phyloP scores from a whole-genome alignment of 768 basidiomycete species.

The Pholiota molesta region DNA sequence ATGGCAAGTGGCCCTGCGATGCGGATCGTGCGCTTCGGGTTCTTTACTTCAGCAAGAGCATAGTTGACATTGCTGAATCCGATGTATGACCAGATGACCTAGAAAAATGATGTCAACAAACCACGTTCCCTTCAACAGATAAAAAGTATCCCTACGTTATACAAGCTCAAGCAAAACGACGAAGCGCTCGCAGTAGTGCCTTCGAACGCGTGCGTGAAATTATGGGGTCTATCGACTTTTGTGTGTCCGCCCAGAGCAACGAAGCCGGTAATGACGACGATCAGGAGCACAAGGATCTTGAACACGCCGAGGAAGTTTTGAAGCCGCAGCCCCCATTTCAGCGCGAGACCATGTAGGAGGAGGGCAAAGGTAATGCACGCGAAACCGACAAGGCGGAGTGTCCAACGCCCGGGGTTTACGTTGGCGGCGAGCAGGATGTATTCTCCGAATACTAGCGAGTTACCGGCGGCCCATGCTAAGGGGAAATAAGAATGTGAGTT shows the following conservation, averaged over 20 bases:
- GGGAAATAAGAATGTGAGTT: not conserved
- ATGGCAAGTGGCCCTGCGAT: slow-evolving; percentile 69
- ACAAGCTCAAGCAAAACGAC: slow-evolving; percentile 55
- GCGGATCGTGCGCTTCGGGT: slow-evolving; percentile 64
- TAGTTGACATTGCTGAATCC: slow-evolving; percentile 75
- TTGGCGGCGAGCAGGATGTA: slow-evolving; percentile 40
- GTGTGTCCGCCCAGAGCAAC: slow-evolving; percentile 41
- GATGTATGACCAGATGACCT: slow-evolving; percentile 55
- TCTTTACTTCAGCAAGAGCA: slow-evolving; percentile 61
- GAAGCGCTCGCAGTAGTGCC: slow-evolving; percentile 51
- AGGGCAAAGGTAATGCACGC: slow-evolving; percentile 39
- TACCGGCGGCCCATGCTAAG: slow-evolving; percentile 44
- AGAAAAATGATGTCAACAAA: not conserved
- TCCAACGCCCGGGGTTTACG: slow-evolving; percentile 31
- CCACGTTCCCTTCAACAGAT: too few species aligned
- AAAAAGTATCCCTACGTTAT: too few species aligned
- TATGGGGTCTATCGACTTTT: slow-evolving; percentile 34
- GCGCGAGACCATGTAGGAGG: slow-evolving; percentile 44
- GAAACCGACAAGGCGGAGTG: slow-evolving; percentile 38
- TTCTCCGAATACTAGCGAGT: slow-evolving; percentile 64
- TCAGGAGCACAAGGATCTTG: slow-evolving; percentile 52
- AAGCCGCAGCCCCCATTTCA: slow-evolving; percentile 59
- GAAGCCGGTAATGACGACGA: slow-evolving; percentile 53
- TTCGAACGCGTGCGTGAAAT: slow-evolving; percentile 38
- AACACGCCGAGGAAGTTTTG: slow-evolving; percentile 65